Conservation (phyloP, 257 asterid species). For the Voacanga thouarsii region DNA sequence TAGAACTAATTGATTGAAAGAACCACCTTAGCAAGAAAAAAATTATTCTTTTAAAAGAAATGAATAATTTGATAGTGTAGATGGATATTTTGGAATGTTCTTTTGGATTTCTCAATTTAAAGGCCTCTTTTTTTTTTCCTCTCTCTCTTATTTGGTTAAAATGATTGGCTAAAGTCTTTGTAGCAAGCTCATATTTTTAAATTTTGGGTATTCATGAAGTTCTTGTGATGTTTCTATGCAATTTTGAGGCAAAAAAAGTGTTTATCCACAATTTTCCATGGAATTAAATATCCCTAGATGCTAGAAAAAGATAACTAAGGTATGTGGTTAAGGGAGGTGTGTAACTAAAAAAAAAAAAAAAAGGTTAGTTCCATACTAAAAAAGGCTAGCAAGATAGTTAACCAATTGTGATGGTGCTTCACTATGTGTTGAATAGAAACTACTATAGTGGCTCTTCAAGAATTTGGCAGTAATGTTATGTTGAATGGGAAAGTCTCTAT, state of each 20-base stretch:
- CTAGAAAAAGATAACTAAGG: neutral
- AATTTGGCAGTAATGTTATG: neutral
- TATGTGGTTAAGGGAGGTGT: neutral
- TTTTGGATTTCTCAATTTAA: neutral
- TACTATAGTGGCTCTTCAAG: neutral
- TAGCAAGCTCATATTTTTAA: neutral
- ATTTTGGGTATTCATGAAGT: neutral
- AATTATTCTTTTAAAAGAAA: no score
- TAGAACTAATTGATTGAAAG: no score
- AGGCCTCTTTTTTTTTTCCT: neutral
- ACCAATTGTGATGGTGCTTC: no score
- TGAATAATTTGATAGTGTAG: no score
- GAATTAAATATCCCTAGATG: neutral
- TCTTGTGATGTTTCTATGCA: neutral
- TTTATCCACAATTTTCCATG: neutral
- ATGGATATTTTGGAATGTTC: no score
- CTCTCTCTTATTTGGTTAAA: neutral
- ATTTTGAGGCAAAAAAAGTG: neutral
- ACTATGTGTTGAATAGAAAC: neutral
- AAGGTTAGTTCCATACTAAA: neutral
- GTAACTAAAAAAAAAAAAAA: neutral
- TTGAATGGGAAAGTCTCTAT: neutral
- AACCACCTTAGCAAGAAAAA: no score
- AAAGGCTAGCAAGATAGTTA: neutral
- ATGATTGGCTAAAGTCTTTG: neutral